phyloP scores from a whole-genome alignment of 768 basidiomycete genomes.

The Saitozyma podzolica region DNA sequence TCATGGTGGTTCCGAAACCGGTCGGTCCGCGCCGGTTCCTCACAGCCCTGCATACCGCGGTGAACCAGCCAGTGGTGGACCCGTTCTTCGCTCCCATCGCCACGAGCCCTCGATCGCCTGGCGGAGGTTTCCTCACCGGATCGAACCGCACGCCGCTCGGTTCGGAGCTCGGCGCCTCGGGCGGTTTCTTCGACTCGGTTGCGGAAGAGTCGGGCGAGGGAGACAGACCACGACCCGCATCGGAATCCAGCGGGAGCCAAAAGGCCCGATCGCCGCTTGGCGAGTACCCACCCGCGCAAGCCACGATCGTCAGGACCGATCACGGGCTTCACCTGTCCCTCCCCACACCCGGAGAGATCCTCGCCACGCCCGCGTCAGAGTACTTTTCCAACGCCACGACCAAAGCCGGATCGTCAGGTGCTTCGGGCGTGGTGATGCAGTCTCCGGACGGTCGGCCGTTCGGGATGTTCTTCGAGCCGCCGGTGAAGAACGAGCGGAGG shows the following conservation, averaged over 20 bases:
- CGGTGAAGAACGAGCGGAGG: constrained; percentile 29
- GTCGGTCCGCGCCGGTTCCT: constrained; percentile 91
- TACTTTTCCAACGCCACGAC: constrained; percentile 67
- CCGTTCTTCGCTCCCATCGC: constrained; percentile 93
- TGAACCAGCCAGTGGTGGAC: constrained; percentile 81
- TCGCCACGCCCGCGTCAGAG: constrained; percentile 57
- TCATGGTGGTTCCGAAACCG: constrained; percentile 96
- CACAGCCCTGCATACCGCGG: constrained; percentile 86
- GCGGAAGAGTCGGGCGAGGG: constrained; percentile 24
- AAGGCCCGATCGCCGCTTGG: constrained; percentile 31
- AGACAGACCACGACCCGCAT: neutral
- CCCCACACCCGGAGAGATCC: constrained; percentile 41
- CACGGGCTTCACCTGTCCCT: constrained; percentile 31
- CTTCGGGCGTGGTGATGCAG: constrained; percentile 84
- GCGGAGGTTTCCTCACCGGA: constrained; percentile 56
- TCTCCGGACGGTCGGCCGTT: constrained; percentile 89
- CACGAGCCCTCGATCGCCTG: constrained; percentile 81
- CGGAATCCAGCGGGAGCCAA: neutral
- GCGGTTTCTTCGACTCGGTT: constrained; percentile 39
- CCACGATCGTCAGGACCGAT: constrained; percentile 26
- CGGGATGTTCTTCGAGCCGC: constrained; percentile 94
- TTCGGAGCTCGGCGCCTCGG: constrained; percentile 12
- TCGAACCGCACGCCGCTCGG: constrained; percentile 19
- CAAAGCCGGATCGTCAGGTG: constrained; percentile 67
- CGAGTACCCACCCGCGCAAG: constrained; percentile 28